These are phyloP conservation scores for Karstenula rhodostoma DNA, from an alignment of 2,329 filamentous ascomycete genomes.

Conservation along the genomic window DNA sequence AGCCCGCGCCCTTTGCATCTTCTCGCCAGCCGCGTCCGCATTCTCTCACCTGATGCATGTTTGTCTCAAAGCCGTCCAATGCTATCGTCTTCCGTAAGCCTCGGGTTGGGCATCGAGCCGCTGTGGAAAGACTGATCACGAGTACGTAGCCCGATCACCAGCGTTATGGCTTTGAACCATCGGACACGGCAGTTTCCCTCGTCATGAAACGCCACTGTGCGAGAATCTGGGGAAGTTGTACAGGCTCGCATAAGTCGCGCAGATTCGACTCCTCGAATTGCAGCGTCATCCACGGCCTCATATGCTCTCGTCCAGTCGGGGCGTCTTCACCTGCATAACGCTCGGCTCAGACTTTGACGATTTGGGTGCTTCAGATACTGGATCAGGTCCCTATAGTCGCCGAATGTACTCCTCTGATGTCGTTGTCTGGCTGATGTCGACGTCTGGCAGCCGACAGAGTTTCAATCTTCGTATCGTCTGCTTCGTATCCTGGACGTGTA, in stretches of 20 bases:
- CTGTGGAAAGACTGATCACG: slow-evolving; percentile 27
- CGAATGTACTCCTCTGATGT: slow-evolving; percentile 3
- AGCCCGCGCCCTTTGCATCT: slow-evolving; percentile 16
- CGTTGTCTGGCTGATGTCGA: slow-evolving; percentile 4
- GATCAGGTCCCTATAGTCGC: slow-evolving; percentile 13
- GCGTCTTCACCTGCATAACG: slow-evolving; percentile 11
- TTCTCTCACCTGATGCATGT: slow-evolving; percentile 22
- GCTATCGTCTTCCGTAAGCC: slow-evolving; percentile 21
- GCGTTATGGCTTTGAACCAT: slow-evolving; percentile 16
- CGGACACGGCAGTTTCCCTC: slow-evolving; percentile 4
- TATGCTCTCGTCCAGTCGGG: slow-evolving; percentile 18
- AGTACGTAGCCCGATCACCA: slow-evolving; percentile 22
- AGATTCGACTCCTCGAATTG: slow-evolving; percentile 18
- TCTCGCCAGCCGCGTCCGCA: slow-evolving; percentile 17
- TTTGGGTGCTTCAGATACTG: slow-evolving; percentile 16
- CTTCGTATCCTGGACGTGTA: background rate
- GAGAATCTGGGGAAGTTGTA: slow-evolving; percentile 17
- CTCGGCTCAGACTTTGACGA: background rate
- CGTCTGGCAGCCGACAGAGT: slow-evolving; percentile 3
- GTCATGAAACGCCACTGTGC: slow-evolving; percentile 18
- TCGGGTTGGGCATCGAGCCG: slow-evolving; percentile 20
- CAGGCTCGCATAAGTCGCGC: slow-evolving; percentile 37
- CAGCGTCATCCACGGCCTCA: slow-evolving; percentile 17
- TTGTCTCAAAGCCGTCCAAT: slow-evolving; percentile 34
- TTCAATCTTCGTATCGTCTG: background rate